Percentiles rank a stretch among this genome's conserved stretches.
Evolutionary conservation across 805 yeast genomes (phyloP).

Genomic region (Lipomyces starkeyi): DNA sequence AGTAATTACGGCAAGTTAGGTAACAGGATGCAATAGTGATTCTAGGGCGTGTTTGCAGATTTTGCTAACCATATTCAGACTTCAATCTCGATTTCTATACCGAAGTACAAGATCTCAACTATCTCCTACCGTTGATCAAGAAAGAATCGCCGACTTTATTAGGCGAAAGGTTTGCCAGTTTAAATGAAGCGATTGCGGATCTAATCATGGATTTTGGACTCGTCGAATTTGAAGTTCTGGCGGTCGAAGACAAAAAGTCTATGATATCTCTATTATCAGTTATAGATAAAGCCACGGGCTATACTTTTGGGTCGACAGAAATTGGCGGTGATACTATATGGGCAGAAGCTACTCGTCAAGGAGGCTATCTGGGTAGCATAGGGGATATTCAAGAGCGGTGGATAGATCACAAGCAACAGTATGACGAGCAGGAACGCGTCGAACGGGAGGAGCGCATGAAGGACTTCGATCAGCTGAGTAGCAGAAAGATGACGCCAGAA

Average conservation of each 20-base stretch:
- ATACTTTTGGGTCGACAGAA: constrained; percentile 89
- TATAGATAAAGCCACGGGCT: constrained; percentile 92
- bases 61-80: constrained; percentile 45
- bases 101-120: constrained; percentile 83
- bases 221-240: constrained; percentile 85
- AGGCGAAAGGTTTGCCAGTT: constrained; percentile 64
- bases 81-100: constrained; percentile 86
- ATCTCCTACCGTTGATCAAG: constrained; percentile 69
- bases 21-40: constrained; percentile 6
- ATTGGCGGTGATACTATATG: constrained; percentile 96
- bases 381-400: constrained; percentile 92
- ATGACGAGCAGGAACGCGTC: constrained; percentile 68
- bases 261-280: constrained; percentile 82
- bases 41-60: background rate
- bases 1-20: constrained; percentile 72
- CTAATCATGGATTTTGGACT: constrained; percentile 85
- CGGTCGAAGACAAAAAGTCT: constrained; percentile 88
- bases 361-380: constrained; percentile 57
- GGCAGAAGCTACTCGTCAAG: constrained; percentile 93
- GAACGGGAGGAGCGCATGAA: constrained; percentile 52
- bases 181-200: constrained; percentile 81
- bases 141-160: constrained; percentile 72
- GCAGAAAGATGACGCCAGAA: constrained; percentile 56
- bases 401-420: constrained; percentile 81
- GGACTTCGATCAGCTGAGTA: constrained; percentile 50